Evolutionary conservation across 164 flowering plant species (phyloP).

Genomic region (Piper longum): DNA sequence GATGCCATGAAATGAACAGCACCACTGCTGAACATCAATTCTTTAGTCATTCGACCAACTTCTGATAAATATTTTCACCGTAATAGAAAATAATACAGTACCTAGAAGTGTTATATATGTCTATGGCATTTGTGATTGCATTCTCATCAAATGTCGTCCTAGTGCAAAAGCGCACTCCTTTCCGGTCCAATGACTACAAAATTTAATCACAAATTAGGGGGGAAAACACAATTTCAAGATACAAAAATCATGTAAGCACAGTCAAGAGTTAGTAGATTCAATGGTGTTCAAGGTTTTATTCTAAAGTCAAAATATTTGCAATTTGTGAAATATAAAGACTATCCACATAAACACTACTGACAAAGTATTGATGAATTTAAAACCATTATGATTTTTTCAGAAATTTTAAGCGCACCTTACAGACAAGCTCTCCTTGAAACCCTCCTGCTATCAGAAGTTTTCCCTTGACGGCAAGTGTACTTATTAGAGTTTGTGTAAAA

Average conservation of each 20-base stretch:
- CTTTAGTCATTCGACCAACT: neutral
- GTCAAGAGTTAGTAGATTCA: neutral
- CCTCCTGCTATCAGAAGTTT: conserved; percentile 70
- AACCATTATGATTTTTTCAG: neutral
- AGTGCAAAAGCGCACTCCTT: conserved; percentile 59
- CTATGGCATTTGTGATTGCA: conserved; percentile 63
- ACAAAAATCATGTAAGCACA: no score
- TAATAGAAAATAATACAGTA: conserved; percentile 6
- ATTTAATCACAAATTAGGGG: neutral
- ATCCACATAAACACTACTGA: no score
- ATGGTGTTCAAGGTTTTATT: no score
- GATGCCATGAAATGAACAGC: conserved; percentile 49
- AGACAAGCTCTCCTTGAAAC: conserved; percentile 72
- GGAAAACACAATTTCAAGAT: neutral
- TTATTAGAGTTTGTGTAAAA: conserved; percentile 55
- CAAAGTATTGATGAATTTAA: no score
- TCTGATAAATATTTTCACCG: neutral
- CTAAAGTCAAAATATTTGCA: no score
- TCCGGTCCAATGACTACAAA: conserved; percentile 38
- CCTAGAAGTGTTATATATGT: conserved; percentile 49
- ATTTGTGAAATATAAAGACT: no score
- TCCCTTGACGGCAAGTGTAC: conserved; percentile 63
- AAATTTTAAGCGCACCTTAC: conserved; percentile 32
- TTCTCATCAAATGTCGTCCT: conserved; percentile 49
- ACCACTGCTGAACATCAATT: conserved; percentile 27